A percentile compares a stretch with the other conserved stretches of the same genome.
phyloP scores from a whole-genome alignment of 768 basidiomycete species.

The Boletus vinaceobasis region DNA sequence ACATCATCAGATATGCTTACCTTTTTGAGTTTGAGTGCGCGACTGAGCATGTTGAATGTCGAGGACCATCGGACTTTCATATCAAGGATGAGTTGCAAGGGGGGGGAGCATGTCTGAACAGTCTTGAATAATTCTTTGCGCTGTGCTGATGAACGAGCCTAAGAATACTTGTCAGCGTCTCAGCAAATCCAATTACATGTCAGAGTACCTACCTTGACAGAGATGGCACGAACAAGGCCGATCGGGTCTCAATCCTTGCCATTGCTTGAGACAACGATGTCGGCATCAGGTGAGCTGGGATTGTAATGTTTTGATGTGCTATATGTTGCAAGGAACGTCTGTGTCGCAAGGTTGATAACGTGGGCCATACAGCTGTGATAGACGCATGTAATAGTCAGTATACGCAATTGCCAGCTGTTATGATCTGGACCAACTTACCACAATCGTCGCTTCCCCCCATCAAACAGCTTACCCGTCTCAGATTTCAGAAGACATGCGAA shows the following conservation, averaged over 20 bases:
- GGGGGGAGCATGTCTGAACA: neutral
- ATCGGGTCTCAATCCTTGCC: neutral
- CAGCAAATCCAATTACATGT: too few species aligned
- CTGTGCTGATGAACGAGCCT: neutral
- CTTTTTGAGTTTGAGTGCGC: neutral
- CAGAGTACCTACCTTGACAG: neutral
- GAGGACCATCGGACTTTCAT: conserved; percentile 9
- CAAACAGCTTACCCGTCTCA: neutral
- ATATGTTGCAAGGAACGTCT: neutral
- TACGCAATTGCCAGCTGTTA: too few species aligned
- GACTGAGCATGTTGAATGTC: conserved; percentile 3
- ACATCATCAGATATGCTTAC: neutral
- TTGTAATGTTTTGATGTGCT: conserved; percentile 3
- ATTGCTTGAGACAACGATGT: neutral
- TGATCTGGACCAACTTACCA: neutral
- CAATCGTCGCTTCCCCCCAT: neutral
- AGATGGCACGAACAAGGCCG: conserved; percentile 3
- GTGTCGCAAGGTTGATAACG: neutral
- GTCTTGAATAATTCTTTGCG: conserved; percentile 4
- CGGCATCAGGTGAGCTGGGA: neutral
- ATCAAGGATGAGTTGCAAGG: conserved; percentile 1
- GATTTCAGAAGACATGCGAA: conserved; percentile 14
- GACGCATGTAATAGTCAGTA: neutral
- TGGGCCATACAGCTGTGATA: neutral
- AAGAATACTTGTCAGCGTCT: too few species aligned